Evolutionary conservation across 2,329 filamentous ascomycete species (phyloP).

Genomic region (Calonectria hawksworthii): DNA sequence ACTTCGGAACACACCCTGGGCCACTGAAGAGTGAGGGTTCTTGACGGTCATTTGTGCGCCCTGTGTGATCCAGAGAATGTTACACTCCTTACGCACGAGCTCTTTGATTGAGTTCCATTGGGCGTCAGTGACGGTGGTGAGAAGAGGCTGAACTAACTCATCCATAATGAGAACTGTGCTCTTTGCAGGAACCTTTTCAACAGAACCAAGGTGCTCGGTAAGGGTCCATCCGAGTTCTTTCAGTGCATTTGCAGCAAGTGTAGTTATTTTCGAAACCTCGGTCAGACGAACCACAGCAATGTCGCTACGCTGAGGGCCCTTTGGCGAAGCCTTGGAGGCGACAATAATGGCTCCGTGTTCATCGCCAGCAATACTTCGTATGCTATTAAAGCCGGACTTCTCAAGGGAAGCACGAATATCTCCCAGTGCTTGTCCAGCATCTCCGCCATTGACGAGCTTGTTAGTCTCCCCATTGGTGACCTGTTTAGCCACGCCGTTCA

Average conservation of each 20-base stretch:
- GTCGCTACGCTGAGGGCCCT: background rate
- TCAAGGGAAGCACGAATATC: background rate
- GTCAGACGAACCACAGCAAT: background rate
- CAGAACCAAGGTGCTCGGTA: background rate
- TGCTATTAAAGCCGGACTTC: background rate
- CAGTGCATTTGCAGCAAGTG: background rate
- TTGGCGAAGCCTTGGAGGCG: background rate
- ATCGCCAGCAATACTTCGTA: background rate
- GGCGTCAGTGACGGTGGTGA: slow-evolving; percentile 3
- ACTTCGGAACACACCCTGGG: slow-evolving; percentile 27
- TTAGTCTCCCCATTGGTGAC: background rate
- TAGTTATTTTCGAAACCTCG: background rate
- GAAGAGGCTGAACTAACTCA: slow-evolving; percentile 9
- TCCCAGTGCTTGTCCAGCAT: background rate
- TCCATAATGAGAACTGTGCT: slow-evolving; percentile 21
- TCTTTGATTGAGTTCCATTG: slow-evolving; percentile 15
- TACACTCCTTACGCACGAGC: slow-evolving; percentile 21
- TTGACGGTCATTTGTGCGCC: slow-evolving; percentile 24
- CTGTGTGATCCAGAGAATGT: slow-evolving; percentile 27
- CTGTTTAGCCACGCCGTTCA: background rate
- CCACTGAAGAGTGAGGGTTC: slow-evolving; percentile 6
- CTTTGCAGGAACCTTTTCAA: background rate
- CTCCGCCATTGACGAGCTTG: background rate
- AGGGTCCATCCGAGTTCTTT: background rate
- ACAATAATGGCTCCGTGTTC: background rate